These are phyloP conservation scores for Candida glaebosa DNA, from an alignment of 805 yeast species.

Conservation along the genomic window DNA sequence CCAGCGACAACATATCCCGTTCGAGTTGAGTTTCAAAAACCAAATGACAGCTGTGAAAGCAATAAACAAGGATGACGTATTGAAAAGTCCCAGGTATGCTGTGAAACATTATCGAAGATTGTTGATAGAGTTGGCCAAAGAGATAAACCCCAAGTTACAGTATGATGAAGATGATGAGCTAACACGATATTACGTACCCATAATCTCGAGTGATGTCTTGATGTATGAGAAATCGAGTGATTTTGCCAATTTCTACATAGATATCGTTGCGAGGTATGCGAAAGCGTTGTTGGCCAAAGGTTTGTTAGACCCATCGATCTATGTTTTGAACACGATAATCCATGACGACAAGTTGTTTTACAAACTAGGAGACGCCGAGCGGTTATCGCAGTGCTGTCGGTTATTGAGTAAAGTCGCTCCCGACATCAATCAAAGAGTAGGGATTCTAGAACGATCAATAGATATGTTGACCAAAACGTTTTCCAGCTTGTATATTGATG, in stretches of 20 bases:
- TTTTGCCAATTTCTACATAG: conserved; percentile 41
- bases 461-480: conserved; percentile 31
- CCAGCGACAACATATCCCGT: conserved; percentile 37
- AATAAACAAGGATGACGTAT: conserved; percentile 41
- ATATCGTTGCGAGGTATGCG: conserved; percentile 39
- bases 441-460: conserved; percentile 28
- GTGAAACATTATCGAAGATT: conserved; percentile 41
- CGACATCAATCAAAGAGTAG: conserved; percentile 15
- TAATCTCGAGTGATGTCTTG: conserved; percentile 28
- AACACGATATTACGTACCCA: conserved; percentile 30
- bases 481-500: conserved; percentile 20
- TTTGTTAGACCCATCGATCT: conserved; percentile 25
- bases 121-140: conserved; percentile 30
- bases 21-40: conserved; percentile 29
- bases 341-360: conserved; percentile 35
- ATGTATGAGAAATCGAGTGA: conserved; percentile 24
- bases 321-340: conserved; percentile 26
- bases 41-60: conserved; percentile 39
- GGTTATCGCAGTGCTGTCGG: conserved; percentile 38
- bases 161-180: conserved; percentile 23
- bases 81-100: conserved; percentile 39
- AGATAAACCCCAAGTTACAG: conserved; percentile 20
- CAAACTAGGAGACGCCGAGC: conserved; percentile 38
- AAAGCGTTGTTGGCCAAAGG: conserved; percentile 41
- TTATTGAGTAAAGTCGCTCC: conserved; percentile 26